phyloP scores from a whole-genome alignment of 768 basidiomycete species.

The Termitomyces sp. region DNA sequence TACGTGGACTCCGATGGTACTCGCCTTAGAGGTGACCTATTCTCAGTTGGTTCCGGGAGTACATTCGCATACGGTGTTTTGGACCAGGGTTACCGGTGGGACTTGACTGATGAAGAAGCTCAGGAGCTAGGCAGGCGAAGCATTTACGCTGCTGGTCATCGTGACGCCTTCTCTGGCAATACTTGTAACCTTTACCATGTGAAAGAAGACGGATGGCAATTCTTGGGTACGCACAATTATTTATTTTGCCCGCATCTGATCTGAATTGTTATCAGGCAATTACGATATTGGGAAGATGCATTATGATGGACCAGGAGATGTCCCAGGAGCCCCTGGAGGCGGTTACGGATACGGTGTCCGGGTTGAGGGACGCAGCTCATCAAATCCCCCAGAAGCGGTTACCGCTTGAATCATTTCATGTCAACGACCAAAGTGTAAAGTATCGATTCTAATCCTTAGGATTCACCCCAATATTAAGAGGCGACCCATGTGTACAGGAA shows the following conservation, averaged over 20 bases:
- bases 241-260: background rate
- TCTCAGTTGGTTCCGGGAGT: conserved; percentile 97
- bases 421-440: conserved; percentile 10
- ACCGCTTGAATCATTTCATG: conserved; percentile 4
- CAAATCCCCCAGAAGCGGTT: conserved; percentile 37
- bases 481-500: too few species aligned
- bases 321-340: conserved; percentile 52
- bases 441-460: background rate
- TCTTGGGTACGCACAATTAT: conserved; percentile 62
- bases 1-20: conserved; percentile 98
- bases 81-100: conserved; percentile 94
- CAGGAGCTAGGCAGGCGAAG: conserved; percentile 90
- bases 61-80: conserved; percentile 99
- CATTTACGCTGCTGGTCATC: conserved; percentile 95
- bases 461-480: background rate
- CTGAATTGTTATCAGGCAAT: conserved; percentile 55
- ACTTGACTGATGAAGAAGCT: conserved; percentile 88
- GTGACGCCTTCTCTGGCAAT: conserved; percentile 95
- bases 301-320: conserved; percentile 79
- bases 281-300: conserved; percentile 89
- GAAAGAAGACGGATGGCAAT: conserved; percentile 92
- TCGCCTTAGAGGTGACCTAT: conserved; percentile 93
- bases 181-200: conserved; percentile 95
- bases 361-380: conserved; percentile 48
- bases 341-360: conserved; percentile 83